These are phyloP conservation scores for Pyricularia grisea DNA, from an alignment of 2,329 filamentous ascomycete species.

Conservation along the genomic window DNA sequence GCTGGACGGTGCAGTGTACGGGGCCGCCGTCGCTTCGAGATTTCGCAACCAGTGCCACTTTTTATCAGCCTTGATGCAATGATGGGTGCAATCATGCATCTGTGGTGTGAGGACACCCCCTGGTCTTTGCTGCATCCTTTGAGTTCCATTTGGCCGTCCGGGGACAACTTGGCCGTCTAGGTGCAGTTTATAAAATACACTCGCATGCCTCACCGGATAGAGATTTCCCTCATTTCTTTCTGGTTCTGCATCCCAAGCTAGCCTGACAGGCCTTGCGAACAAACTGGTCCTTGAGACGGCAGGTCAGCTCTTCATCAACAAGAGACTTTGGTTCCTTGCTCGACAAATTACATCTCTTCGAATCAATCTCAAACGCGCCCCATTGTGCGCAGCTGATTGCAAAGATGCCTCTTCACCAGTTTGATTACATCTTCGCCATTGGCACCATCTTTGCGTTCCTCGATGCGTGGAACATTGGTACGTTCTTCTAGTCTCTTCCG, in stretches of 20 bases:
- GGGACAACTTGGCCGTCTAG: neutral
- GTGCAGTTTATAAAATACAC: neutral
- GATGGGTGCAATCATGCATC: neutral
- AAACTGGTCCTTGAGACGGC: neutral
- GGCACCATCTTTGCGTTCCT: slow-evolving; percentile 57
- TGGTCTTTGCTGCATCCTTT: neutral
- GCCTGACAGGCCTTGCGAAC: neutral
- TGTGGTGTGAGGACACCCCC: neutral
- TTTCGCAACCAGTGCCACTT: neutral
- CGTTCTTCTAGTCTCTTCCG: slow-evolving; percentile 4
- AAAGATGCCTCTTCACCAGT: slow-evolving; percentile 34
- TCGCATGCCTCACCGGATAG: too few species aligned
- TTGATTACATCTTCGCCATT: slow-evolving; percentile 54
- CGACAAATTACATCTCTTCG: neutral
- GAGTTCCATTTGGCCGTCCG: neutral
- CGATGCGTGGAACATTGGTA: slow-evolving; percentile 58
- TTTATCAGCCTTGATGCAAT: neutral
- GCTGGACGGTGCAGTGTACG: neutral
- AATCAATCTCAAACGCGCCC: neutral
- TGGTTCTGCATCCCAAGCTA: neutral
- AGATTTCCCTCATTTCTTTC: too few species aligned
- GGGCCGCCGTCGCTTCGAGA: neutral
- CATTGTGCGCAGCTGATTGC: too few species aligned
- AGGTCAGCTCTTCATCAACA: neutral
- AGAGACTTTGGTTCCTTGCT: neutral